A percentile compares a stretch with the other conserved stretches of the same genome.
These are phyloP conservation scores for Seiridium cupressi DNA, from an alignment of 2,329 filamentous ascomycete genomes.

Conservation along the genomic window DNA sequence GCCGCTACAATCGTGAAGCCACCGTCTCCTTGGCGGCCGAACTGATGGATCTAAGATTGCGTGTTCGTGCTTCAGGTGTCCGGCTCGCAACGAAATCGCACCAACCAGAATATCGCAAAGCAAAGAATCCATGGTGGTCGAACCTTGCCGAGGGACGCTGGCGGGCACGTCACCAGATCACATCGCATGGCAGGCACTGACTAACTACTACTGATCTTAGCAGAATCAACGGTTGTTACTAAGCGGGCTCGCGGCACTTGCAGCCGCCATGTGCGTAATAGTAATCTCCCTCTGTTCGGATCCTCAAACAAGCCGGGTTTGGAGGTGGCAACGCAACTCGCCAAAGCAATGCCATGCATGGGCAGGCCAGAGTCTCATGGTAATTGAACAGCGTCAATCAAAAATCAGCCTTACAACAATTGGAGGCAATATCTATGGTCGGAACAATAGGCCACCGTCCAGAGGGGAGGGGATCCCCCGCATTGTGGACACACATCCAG, in stretches of 20 bases:
- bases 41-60: slow-evolving; percentile 5
- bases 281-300: neutral
- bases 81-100: neutral
- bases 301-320: neutral
- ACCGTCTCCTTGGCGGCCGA: slow-evolving; percentile 5
- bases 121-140: neutral
- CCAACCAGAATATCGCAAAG: slow-evolving; percentile 3
- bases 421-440: slow-evolving; percentile 1
- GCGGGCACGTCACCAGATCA: neutral
- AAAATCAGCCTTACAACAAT: neutral
- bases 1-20: slow-evolving; percentile 8
- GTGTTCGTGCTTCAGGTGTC: slow-evolving; percentile 8
- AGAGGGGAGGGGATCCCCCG: neutral
- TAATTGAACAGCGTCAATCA: slow-evolving; percentile 1
- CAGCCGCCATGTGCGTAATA: neutral
- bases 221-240: neutral
- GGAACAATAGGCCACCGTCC: neutral
- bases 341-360: neutral
- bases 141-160: neutral
- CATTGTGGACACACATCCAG: neutral
- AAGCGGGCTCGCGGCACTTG: neutral
- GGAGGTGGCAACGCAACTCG: neutral
- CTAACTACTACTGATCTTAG: too few species aligned
- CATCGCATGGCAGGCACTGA: neutral
- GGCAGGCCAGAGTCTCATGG: neutral